phyloP scores from a whole-genome alignment of 345 rosid species.

The Carallia brachiata region DNA sequence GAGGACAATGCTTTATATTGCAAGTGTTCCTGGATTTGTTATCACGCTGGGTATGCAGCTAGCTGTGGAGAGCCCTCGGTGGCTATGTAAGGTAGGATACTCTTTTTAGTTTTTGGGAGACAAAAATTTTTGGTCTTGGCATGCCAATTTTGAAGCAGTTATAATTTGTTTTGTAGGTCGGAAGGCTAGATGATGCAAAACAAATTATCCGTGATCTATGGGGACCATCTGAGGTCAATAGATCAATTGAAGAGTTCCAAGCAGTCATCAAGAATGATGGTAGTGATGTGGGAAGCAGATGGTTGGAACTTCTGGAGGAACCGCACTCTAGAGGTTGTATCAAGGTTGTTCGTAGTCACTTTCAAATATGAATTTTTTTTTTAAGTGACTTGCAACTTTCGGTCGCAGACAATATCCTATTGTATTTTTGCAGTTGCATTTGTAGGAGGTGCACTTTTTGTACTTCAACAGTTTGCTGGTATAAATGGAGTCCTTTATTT shows the following conservation, averaged over 20 bases:
- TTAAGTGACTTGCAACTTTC: background rate
- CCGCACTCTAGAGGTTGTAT: constrained; percentile 79
- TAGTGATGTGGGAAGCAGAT: constrained; percentile 47
- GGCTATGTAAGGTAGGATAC: constrained; percentile 69
- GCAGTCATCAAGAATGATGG: constrained; percentile 51
- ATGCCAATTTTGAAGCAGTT: constrained; percentile 16
- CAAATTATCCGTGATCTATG: constrained; percentile 51
- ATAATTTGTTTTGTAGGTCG: constrained; percentile 40
- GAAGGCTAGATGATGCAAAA: constrained; percentile 57
- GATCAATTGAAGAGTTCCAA: constrained; percentile 57
- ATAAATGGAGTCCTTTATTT: constrained; percentile 83
- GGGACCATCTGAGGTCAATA: constrained; percentile 64
- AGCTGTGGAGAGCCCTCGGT: constrained; percentile 82
- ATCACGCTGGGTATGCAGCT: constrained; percentile 70
- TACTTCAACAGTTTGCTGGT: constrained; percentile 82
- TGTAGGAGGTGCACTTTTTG: constrained; percentile 64
- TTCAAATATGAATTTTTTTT: background rate
- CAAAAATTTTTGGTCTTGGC: constrained; percentile 11
- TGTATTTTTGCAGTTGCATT: constrained; percentile 57
- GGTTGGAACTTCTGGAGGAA: constrained; percentile 70
- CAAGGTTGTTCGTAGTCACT: constrained; percentile 39
- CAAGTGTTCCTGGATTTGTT: constrained; percentile 57
- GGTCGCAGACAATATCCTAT: background rate
- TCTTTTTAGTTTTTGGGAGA: constrained; percentile 1
- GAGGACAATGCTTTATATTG: constrained; percentile 66